These are phyloP conservation scores for Syzygium syzygioides DNA, from an alignment of 441 rosid species.

Conservation along the genomic window DNA sequence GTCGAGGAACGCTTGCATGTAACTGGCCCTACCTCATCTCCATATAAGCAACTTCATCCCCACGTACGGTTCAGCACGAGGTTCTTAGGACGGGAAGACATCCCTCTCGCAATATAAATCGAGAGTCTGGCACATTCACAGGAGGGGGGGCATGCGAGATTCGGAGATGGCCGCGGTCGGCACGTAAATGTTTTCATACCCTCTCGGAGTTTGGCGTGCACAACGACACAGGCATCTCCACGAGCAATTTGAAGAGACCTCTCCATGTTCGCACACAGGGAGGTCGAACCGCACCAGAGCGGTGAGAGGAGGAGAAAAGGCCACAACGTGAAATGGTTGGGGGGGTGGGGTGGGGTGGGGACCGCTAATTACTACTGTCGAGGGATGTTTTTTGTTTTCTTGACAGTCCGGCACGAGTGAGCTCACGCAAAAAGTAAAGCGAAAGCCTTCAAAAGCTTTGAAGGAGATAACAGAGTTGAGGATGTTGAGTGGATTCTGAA, in stretches of 20 bases:
- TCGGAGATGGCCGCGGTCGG: neutral
- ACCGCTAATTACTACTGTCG: neutral
- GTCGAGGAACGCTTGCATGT: too few species aligned
- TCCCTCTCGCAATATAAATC: neutral
- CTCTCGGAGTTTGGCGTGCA: neutral
- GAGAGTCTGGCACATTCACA: neutral
- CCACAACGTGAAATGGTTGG: neutral
- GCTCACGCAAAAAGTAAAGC: neutral
- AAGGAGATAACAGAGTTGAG: neutral
- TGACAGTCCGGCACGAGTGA: neutral
- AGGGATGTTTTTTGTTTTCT: neutral
- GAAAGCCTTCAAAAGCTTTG: constrained; percentile 1
- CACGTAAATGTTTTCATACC: neutral
- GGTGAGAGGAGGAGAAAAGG: neutral
- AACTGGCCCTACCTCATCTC: too few species aligned
- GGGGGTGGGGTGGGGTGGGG: neutral
- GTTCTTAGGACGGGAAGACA: neutral
- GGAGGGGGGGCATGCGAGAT: neutral
- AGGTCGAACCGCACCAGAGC: neutral
- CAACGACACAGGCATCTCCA: neutral
- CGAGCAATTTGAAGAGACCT: neutral
- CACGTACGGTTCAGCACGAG: neutral
- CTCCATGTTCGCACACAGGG: neutral
- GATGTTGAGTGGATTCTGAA: constrained; percentile 36
- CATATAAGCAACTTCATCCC: neutral